These are phyloP conservation scores for Cryomyces minteri DNA, from an alignment of 495 filamentous ascomycete species.

Conservation along the genomic window DNA sequence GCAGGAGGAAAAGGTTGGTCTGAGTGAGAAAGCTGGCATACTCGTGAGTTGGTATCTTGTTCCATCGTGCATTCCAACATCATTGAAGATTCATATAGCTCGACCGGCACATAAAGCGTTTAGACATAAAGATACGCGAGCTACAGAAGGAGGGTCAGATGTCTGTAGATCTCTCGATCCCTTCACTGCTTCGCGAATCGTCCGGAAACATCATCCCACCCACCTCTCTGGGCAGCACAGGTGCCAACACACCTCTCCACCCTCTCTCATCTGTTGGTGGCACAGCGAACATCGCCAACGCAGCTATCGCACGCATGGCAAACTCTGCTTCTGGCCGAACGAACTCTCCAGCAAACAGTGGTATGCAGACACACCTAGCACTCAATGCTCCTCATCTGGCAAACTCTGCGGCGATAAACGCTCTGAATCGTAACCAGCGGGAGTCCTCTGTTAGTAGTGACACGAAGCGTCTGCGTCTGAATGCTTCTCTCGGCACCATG, in stretches of 20 bases:
- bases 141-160: conserved; percentile 68
- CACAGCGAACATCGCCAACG: conserved; percentile 14
- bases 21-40: conserved; percentile 58
- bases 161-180: conserved; percentile 54
- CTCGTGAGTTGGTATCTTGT: conserved; percentile 23
- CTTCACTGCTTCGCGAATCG: conserved; percentile 52
- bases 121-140: conserved; percentile 74
- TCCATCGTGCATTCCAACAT: not conserved
- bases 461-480: conserved; percentile 57
- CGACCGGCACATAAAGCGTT: conserved; percentile 73
- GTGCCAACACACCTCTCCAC: conserved; percentile 27
- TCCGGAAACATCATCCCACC: conserved; percentile 37
- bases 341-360: not conserved
- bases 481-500: conserved; percentile 41
- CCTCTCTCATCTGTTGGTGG: conserved; percentile 15
- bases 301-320: conserved; percentile 19
- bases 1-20: conserved; percentile 70
- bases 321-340: conserved; percentile 7
- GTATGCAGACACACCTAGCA: conserved; percentile 4
- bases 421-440: conserved; percentile 24
- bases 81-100: conserved; percentile 19
- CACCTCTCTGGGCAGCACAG: conserved; percentile 23
- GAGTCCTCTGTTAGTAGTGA: conserved; percentile 60
- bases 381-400: not conserved
- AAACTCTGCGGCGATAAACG: too few species aligned